Conservation (phyloP, 2,329 filamentous ascomycete species). For the Claviceps cyperi region DNA sequence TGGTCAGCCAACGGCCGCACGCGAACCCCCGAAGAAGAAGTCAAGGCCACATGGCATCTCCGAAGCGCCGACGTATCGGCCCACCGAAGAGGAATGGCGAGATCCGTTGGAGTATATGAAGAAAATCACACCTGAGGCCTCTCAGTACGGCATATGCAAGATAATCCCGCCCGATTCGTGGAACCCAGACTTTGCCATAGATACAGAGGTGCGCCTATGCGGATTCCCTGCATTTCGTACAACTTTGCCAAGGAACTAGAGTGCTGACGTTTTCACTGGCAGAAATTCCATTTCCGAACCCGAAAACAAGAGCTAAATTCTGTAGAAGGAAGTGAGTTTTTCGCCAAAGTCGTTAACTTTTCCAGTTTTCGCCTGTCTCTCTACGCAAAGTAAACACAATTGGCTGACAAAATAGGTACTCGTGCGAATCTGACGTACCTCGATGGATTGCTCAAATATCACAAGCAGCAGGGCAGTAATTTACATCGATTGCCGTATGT, state of each 20-base stretch:
- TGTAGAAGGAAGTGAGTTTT: conserved; percentile 76
- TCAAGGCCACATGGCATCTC: conserved; percentile 70
- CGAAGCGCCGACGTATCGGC: conserved; percentile 81
- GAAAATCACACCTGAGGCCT: conserved; percentile 77
- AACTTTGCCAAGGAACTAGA: background rate
- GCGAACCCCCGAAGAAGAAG: conserved; percentile 63
- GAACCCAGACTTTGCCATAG: conserved; percentile 91
- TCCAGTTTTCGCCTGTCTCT: background rate
- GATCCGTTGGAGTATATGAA: conserved; percentile 89
- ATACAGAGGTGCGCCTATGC: conserved; percentile 60
- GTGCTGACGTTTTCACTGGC: conserved; percentile 1
- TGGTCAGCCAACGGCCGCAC: conserved; percentile 62
- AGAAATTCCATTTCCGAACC: conserved; percentile 96
- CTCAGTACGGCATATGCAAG: conserved; percentile 84
- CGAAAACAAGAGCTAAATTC: conserved; percentile 94
- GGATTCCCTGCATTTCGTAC: conserved; percentile 4
- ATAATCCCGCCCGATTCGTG: conserved; percentile 87
- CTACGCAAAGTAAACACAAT: background rate
- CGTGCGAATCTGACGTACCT: conserved; percentile 92
- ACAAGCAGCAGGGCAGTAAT: conserved; percentile 91
- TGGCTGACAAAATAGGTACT: conserved; percentile 44
- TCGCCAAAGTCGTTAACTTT: background rate
- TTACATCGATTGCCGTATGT: conserved; percentile 90
- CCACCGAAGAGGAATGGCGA: conserved; percentile 86
- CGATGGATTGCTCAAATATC: conserved; percentile 87